Base-by-base conservation (phyloP, 1,139 yeast species). In the Arxiozyma heterogenica region DNA sequence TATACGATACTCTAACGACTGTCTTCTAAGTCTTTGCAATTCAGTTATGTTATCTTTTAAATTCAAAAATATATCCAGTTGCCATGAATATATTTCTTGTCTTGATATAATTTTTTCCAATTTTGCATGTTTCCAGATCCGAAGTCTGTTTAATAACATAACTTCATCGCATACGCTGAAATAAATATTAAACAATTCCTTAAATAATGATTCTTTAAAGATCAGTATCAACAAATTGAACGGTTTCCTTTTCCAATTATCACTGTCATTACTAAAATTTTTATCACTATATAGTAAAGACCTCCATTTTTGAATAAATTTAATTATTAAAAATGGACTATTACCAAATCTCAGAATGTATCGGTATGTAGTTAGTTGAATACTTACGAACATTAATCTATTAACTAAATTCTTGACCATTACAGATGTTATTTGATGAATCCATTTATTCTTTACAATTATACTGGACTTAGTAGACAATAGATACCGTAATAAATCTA, bases 331-430 rank as follows among this genome's bases (percentile, higher is more conserved):
- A 66, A 84, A 82, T 1, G 90, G 90, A 17, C 87, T 76, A 53
- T 83, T 81, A 47, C 93, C 93, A 59, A 84, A 84, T 61, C 94
- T 74, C 57, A 85, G 71, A 56, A 83, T 76, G 64, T 84, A 90
- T 67, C 94, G 75, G 66, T 82, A 86, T 41, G 78, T 72, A 7
- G 83, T 76, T 49, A 85, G 69, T 30, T 81, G 82, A 21, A 68
- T 68, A 12, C 80, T 78, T 56, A 82, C 67, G 3, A 79, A 82
- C 12, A 65, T 66, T 49, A 69, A 74, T 64, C 68, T 77, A 12
- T 20, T 8, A 18, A 45, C 30, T 20, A 45, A 30, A 45, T 45
- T 45, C 25, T 45, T 45, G 15, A 27, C 9, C 39, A 44, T 44
- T 44, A 27, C 4, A 27, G n/a, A n/a, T 4, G 41, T 45, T 11